Conservation (phyloP, 495 filamentous ascomycete species). For the Penicillium atrosanguineum region DNA sequence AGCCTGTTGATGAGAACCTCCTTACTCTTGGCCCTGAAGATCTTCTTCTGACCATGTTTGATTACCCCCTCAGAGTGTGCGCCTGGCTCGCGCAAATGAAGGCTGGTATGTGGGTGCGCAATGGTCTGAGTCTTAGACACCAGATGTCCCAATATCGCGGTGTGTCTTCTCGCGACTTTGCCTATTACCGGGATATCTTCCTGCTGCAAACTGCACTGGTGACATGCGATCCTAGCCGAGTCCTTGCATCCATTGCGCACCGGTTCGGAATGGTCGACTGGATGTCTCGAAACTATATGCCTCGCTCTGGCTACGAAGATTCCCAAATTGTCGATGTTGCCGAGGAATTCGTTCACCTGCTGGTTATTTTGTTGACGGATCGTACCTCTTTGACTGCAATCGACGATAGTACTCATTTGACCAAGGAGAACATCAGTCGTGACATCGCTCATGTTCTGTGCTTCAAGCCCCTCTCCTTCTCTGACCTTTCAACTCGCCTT, state of each 20-base stretch:
- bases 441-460: conserved; percentile 93
- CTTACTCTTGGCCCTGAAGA: conserved; percentile 57
- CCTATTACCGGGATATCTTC: conserved; percentile 93
- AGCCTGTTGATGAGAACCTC: conserved; percentile 17
- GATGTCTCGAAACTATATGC: conserved; percentile 77
- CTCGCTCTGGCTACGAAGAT: conserved; percentile 72
- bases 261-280: conserved; percentile 87
- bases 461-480: conserved; percentile 93
- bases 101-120: conserved; percentile 96
- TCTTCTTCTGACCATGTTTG: conserved; percentile 82
- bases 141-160: conserved; percentile 91
- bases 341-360: conserved; percentile 91
- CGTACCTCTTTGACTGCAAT: conserved; percentile 72
- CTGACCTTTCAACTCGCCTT: conserved; percentile 76
- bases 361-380: conserved; percentile 89
- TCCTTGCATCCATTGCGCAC: conserved; percentile 87
- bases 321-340: conserved; percentile 84
- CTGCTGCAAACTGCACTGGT: conserved; percentile 88
- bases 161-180: conserved; percentile 81
- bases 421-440: conserved; percentile 69
- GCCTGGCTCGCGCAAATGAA: conserved; percentile 98
- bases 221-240: conserved; percentile 75
- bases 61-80: conserved; percentile 89
- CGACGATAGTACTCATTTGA: conserved; percentile 63
- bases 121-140: conserved; percentile 91